These are phyloP conservation scores for Metschnikowia reukaufii DNA, from an alignment of 805 yeast species.

Conservation along the genomic window DNA sequence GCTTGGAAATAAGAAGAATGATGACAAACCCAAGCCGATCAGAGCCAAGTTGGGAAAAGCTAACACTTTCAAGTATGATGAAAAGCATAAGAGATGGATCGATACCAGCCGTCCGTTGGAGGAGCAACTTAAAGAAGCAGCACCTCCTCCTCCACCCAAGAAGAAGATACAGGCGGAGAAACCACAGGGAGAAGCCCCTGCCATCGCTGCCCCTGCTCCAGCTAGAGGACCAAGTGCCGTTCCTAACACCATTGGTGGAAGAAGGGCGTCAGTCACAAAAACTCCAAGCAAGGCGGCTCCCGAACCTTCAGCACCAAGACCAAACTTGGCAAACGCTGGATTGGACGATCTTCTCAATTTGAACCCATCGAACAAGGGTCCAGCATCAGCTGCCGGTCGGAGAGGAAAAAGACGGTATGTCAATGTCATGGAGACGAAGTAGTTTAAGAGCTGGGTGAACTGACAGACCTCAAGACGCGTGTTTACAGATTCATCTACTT, in stretches of 20 bases:
- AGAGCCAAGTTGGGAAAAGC: slow-evolving; percentile 82
- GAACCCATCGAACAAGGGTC: slow-evolving; percentile 8
- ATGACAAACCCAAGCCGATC: slow-evolving; percentile 63
- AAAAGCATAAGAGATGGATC: slow-evolving; percentile 83
- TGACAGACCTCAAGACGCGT: not conserved
- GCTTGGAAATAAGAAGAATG: slow-evolving; percentile 39
- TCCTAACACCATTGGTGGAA: slow-evolving; percentile 24
- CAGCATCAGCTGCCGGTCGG: slow-evolving; percentile 14
- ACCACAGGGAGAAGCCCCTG: slow-evolving; percentile 10
- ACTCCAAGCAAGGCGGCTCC: slow-evolving; percentile 46
- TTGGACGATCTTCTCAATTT: slow-evolving; percentile 41
- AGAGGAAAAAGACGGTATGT: slow-evolving; percentile 21
- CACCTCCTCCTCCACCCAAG: slow-evolving; percentile 69
- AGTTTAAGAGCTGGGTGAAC: not conserved
- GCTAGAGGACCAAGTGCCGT: slow-evolving; percentile 11
- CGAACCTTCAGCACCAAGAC: slow-evolving; percentile 16
- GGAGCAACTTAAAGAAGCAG: slow-evolving; percentile 54
- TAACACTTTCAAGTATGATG: slow-evolving; percentile 74
- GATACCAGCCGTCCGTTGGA: slow-evolving; percentile 65
- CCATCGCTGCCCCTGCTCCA: slow-evolving; percentile 16
- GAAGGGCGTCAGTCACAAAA: slow-evolving; percentile 54
- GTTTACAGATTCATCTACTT: not conserved
- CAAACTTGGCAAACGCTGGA: slow-evolving; percentile 39
- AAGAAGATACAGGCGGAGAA: slow-evolving; percentile 26
- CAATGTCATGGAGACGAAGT: slow-evolving; percentile 19